phyloP scores from a whole-genome alignment of 2,329 filamentous ascomycete genomes.

The Xylaria arbuscula region DNA sequence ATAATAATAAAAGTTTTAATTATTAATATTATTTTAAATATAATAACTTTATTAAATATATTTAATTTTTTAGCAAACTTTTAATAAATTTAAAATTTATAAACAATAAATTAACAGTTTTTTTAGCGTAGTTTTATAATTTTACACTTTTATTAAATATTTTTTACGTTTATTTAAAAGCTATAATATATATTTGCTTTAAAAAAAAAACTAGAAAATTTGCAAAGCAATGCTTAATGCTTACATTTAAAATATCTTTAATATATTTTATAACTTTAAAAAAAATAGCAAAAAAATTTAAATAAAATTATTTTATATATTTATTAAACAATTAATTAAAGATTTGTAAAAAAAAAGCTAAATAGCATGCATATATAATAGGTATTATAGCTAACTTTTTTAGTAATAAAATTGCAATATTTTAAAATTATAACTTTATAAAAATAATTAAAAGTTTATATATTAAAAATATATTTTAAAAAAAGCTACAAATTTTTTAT shows the following conservation, averaged over 20 bases:
- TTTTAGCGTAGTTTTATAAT: background rate
- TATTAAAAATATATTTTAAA: background rate
- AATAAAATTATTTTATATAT: background rate
- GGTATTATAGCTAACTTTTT: background rate
- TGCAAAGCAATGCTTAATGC: background rate
- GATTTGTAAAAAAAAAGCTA: background rate
- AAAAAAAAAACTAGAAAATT: background rate
- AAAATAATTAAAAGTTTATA: background rate
- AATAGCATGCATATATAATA: background rate
- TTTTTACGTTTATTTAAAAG: conserved; percentile 11
- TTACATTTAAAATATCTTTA: background rate
- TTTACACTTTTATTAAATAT: background rate
- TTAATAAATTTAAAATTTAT: background rate
- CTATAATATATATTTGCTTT: conserved; percentile 3
- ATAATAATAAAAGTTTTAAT: background rate
- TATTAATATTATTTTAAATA: background rate
- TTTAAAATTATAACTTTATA: background rate
- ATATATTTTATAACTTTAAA: background rate
- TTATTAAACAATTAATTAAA: background rate
- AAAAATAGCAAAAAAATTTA: background rate
- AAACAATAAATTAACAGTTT: background rate
- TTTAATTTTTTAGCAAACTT: background rate
- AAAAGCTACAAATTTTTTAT: background rate
- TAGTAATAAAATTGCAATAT: conserved; percentile 1
- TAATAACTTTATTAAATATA: background rate